Evolutionary conservation across 1,284 basidiomycete genomes (phyloP), one percentile per base, ranked within the genome.

Genomic region (Schizophyllum amplum): DNA sequence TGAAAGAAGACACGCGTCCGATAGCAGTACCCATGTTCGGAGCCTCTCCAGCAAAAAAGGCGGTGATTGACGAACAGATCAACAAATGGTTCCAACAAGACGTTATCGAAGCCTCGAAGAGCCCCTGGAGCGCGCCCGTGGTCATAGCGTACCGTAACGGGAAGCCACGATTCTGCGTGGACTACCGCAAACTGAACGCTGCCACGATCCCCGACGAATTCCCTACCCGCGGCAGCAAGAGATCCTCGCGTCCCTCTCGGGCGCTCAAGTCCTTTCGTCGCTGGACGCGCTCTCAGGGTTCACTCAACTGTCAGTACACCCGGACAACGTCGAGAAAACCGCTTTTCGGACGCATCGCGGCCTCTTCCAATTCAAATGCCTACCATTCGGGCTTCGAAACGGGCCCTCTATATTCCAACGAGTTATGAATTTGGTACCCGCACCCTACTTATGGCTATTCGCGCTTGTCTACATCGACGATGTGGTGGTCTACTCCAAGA

Each of bases 371-470:
- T 77, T n/a, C n/a, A n/a, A n/a, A n/a, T n/a, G n/a, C n/a, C n/a
- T n/a, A n/a, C n/a, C n/a, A n/a, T n/a, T n/a, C n/a, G n/a, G n/a
- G n/a, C n/a, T n/a, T n/a, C n/a, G n/a, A n/a, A n/a, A n/a, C n/a
- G n/a, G n/a, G n/a, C 74, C 60, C 62, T 60, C 27, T 52, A 68
- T 17, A 73, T 78, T 70, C 75, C 74, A 0, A n/a, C n/a, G n/a
- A n/a, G n/a, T n/a, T n/a, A n/a, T n/a, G n/a, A n/a, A n/a, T 76
- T 78, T 58, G 74, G 75, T 2, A 64, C 70, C 0, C 61, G 68
- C 1, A 76, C 75, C 55, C 60, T 67, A 0, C 57, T 75, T 1
- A 73, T n/a, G n/a, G n/a, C n/a, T n/a, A n/a, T n/a, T n/a, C n/a
- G n/a, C n/a, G n/a, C n/a, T n/a, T n/a, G n/a, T 75, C 0, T 77